Base-by-base conservation (phyloP, 306 rosid species). In the Pachyrhizus erosus region DNA sequence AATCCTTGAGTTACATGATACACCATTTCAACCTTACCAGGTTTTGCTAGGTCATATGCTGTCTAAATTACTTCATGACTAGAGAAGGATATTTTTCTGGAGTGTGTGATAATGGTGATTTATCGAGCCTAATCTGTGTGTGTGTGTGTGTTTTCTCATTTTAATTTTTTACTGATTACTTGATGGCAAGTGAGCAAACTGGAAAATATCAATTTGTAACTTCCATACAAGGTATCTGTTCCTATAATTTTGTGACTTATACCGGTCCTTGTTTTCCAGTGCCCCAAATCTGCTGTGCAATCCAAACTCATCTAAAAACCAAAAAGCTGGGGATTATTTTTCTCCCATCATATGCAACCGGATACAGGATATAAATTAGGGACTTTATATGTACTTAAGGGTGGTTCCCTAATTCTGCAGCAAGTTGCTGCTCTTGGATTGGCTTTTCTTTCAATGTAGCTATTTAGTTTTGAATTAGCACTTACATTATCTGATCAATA, bases 401-500 rank as follows among this genome's bases (percentile, higher is more conserved):
- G 52, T 31, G 23, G 46, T 52, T 51, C 2, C 76, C 40, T 23
- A 34, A 49, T 45, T 61, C 26, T 51, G 75, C 54, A 21, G 67
- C 3, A 64, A 64, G 70, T 64, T 64, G 23, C 24, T 29, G 70
- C 10, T 39, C 10, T 39, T 46, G 49, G 51, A 8, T 21, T 55
- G 17, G 68, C 46, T 55, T 46, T 40, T 61, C 10, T 51, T 24
- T 58, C 17, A 51, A 23, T 1, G 2, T 37, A 37, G 48, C 27
- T 65, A 23, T 46, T 33, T 45, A 76, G 60, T 58, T 75, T 72
- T 70, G 62, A n/a, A 73, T 51, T 75, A 52, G 79, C 18, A 13
- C n/a, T 77, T 54, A 6, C 17, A 13, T 73, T 77, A 73, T 82
- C 75, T 91, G 65, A 87, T 51, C 29, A 71, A 42, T 39, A 23